These are phyloP conservation scores for Venturia nashicola DNA, from an alignment of 2,329 filamentous ascomycete genomes.

Conservation along the genomic window DNA sequence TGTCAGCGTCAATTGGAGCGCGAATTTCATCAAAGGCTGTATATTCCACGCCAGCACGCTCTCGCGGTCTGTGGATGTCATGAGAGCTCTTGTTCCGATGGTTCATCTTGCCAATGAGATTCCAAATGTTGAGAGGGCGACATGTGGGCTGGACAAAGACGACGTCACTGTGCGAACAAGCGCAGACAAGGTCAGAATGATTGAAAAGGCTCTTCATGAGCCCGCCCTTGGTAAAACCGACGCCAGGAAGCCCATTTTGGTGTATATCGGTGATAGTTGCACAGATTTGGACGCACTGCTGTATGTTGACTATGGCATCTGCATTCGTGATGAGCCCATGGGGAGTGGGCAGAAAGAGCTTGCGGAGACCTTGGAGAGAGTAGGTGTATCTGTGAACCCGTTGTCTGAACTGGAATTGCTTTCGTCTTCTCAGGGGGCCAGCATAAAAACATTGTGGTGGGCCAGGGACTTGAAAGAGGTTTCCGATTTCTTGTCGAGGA, in stretches of 20 bases:
- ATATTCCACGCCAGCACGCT: not conserved
- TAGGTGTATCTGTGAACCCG: conserved; percentile 15
- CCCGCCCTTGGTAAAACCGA: conserved; percentile 7
- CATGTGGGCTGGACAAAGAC: not conserved
- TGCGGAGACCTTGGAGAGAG: conserved; percentile 20
- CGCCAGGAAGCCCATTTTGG: conserved; percentile 13
- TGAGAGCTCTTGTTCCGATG: not conserved
- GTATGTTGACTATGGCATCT: conserved; percentile 33
- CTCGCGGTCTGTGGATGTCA: not conserved
- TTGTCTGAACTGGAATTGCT: not conserved
- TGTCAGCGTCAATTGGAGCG: conserved; percentile 33
- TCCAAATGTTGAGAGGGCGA: not conserved
- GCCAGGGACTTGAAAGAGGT: conserved; percentile 3
- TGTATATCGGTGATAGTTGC: conserved; percentile 36
- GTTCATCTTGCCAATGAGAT: not conserved
- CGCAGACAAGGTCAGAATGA: not conserved
- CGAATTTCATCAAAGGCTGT: conserved; percentile 24
- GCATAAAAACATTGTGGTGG: conserved; percentile 4
- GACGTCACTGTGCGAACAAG: not conserved
- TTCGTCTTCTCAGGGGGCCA: not conserved
- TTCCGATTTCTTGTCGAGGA: not conserved
- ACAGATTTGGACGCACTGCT: conserved; percentile 35
- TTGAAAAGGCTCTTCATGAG: not conserved
- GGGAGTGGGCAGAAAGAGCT: conserved; percentile 23
- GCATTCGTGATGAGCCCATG: conserved; percentile 28